Conservation (phyloP, 2,329 filamentous ascomycete species). For the Dendryphion nanum region DNA sequence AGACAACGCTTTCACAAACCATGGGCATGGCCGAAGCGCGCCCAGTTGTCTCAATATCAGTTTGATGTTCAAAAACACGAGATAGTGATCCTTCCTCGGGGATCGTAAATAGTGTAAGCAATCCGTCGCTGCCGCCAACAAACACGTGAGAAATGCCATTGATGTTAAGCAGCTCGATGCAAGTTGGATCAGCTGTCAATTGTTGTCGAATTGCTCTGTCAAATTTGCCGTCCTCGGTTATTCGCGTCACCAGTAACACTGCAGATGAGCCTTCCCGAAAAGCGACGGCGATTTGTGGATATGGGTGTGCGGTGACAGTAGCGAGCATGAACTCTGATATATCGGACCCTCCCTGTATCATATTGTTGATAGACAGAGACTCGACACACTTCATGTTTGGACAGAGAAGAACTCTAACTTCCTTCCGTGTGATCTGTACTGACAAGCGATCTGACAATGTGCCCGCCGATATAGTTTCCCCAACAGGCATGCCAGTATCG, state of each 20-base stretch:
- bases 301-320: slow-evolving; percentile 15
- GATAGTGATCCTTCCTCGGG: background rate
- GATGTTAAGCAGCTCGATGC: slow-evolving; percentile 29
- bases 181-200: slow-evolving; percentile 31
- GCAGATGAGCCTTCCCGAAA: slow-evolving; percentile 16
- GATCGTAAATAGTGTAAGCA: background rate
- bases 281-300: slow-evolving; percentile 18
- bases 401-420: slow-evolving; percentile 22
- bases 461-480: slow-evolving; percentile 32
- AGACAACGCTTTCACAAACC: slow-evolving; percentile 30
- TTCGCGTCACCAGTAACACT: slow-evolving; percentile 22
- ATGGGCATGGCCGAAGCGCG: slow-evolving; percentile 5
- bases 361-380: background rate
- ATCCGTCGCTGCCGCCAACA: slow-evolving; percentile 14
- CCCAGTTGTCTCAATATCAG: background rate
- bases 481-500: slow-evolving; percentile 25
- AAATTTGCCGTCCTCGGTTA: slow-evolving; percentile 16
- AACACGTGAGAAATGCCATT: slow-evolving; percentile 19
- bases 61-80: background rate
- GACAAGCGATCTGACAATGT: slow-evolving; percentile 16
- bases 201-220: slow-evolving; percentile 8
- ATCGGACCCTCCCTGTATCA: background rate
- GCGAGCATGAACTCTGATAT: slow-evolving; percentile 12
- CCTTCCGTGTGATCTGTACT: slow-evolving; percentile 30
- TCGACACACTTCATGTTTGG: slow-evolving; percentile 14